Percentiles rank a stretch among this genome's conserved stretches.
Evolutionary conservation across 257 asterid species (phyloP).

Genomic region (Jacaranda copaia): DNA sequence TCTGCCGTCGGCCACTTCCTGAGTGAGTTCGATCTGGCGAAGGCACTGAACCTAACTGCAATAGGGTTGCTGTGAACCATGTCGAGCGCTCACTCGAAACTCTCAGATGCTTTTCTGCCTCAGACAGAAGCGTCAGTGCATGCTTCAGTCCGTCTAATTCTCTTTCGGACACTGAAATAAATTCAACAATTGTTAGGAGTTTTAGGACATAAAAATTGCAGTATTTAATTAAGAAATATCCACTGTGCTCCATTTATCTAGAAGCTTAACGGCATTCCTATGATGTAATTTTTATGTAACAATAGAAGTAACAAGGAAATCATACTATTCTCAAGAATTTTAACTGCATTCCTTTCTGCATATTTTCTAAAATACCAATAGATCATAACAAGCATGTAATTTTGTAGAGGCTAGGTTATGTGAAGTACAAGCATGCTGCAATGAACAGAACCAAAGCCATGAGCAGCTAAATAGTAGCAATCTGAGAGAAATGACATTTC

Average conservation of each 20-base stretch:
- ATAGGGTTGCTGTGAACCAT: slow-evolving; percentile 97
- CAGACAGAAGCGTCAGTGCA: slow-evolving; percentile 85
- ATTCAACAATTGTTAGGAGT: slow-evolving; percentile 19
- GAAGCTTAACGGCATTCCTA: neutral
- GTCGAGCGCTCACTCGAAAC: slow-evolving; percentile 90
- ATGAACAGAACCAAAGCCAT: too few relatives aligned
- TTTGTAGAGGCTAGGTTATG: too few relatives aligned
- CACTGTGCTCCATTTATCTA: neutral
- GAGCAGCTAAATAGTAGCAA: too few relatives aligned
- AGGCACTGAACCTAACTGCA: slow-evolving; percentile 83
- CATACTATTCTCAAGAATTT: too few relatives aligned
- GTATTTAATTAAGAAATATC: too few relatives aligned
- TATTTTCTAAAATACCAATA: too few relatives aligned
- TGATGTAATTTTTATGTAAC: neutral
- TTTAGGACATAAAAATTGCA: neutral
- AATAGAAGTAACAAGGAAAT: neutral
- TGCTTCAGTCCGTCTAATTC: slow-evolving; percentile 86
- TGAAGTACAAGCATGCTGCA: too few relatives aligned
- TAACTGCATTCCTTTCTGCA: too few relatives aligned
- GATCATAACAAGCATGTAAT: too few relatives aligned
- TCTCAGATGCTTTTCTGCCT: slow-evolving; percentile 91
- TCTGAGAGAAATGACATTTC: too few relatives aligned
- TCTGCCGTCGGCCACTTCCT: slow-evolving; percentile 79
- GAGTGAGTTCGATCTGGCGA: slow-evolving; percentile 77
- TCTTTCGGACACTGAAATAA: slow-evolving; percentile 74